Percentiles rank a stretch among this genome's conserved stretches.
Evolutionary conservation across 2,329 filamentous ascomycete genomes (phyloP).

Genomic region (Aspergillus costaricaensis): DNA sequence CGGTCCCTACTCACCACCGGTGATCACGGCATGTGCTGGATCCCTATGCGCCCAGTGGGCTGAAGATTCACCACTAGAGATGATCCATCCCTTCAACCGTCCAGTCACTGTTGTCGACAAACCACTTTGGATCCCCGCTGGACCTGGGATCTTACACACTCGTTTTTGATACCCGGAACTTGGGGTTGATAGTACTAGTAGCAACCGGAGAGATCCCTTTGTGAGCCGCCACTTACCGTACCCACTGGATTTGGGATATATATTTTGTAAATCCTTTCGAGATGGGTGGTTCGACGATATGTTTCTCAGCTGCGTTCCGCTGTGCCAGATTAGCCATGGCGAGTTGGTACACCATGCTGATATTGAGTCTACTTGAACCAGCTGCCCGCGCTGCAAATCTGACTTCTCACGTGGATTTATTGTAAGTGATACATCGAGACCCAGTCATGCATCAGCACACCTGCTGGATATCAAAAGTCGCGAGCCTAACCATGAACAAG

Average conservation of each 20-base stretch:
- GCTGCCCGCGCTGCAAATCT: conserved; percentile 20
- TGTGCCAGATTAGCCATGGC: conserved; percentile 14
- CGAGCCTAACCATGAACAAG: conserved; percentile 21
- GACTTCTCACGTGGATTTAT: conserved; percentile 32
- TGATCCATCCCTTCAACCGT: not conserved
- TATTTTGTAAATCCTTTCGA: not conserved
- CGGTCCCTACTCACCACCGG: conserved; percentile 6
- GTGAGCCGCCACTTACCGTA: not conserved
- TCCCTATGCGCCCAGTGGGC: conserved; percentile 14
- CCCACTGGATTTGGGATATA: conserved; percentile 6
- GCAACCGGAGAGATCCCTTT: not conserved
- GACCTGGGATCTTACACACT: not conserved
- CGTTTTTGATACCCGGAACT: not conserved
- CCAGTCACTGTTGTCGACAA: conserved; percentile 1
- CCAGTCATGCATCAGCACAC: not conserved
- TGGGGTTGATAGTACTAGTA: not conserved
- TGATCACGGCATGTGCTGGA: conserved; percentile 20
- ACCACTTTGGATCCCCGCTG: not conserved
- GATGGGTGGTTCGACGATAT: not conserved
- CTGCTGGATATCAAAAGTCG: not conserved
- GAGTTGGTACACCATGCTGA: conserved; percentile 10
- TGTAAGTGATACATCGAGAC: conserved; percentile 22
- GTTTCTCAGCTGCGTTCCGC: not conserved
- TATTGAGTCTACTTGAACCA: conserved; percentile 19
- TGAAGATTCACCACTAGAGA: conserved; percentile 4